Conservation (phyloP, 2,329 filamentous ascomycete genomes). For the Beauveria sp. region DNA sequence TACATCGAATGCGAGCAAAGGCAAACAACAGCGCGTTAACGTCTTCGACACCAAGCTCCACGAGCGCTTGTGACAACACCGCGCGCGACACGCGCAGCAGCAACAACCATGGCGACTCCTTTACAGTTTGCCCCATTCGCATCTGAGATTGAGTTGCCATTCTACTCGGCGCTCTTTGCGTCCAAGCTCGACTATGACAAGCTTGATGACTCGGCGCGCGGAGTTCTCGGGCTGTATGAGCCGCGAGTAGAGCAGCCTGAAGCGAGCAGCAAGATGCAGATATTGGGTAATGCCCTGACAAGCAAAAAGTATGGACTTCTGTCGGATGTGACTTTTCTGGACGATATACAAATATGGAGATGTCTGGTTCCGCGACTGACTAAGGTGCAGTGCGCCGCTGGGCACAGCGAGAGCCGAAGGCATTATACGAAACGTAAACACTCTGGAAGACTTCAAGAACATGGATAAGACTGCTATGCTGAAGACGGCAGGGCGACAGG, state of each 20-base stretch:
- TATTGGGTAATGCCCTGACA: conserved; percentile 78
- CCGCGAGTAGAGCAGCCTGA: conserved; percentile 66
- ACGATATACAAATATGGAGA: background rate
- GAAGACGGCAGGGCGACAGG: conserved; percentile 69
- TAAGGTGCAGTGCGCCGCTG: conserved; percentile 48
- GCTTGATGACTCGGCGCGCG: conserved; percentile 85
- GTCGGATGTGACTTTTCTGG: background rate
- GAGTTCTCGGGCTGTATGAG: conserved; percentile 83
- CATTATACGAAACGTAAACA: conserved; percentile 93
- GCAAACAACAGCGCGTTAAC: background rate
- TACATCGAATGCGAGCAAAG: background rate
- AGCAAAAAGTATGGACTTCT: conserved; percentile 62
- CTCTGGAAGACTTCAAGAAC: conserved; percentile 84
- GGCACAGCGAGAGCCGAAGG: conserved; percentile 79
- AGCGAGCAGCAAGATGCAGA: conserved; percentile 80
- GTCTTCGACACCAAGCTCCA: background rate
- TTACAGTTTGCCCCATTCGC: conserved; percentile 78
- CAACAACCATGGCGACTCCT: conserved; percentile 41
- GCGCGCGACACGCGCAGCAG: background rate
- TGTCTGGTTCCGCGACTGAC: background rate
- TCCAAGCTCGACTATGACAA: conserved; percentile 96
- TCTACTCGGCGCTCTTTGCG: conserved; percentile 86
- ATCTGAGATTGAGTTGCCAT: conserved; percentile 90
- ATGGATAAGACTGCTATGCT: conserved; percentile 73
- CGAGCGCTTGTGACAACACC: background rate